Conservation (phyloP, 768 basidiomycete genomes). For the Collybia sordida region DNA sequence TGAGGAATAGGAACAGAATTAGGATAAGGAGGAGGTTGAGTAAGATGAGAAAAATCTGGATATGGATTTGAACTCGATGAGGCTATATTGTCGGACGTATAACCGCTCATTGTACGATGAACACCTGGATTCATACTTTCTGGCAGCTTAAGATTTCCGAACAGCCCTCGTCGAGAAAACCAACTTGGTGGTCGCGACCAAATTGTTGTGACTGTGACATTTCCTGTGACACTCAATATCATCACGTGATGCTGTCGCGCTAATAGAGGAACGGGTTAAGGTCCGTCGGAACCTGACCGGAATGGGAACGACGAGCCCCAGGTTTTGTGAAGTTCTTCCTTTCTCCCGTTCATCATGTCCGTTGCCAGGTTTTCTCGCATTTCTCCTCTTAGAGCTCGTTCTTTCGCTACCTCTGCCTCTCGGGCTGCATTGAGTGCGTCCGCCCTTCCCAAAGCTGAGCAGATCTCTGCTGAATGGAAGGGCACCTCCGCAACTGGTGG, state of each 20-base stretch:
- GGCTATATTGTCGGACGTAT: constrained; percentile 25
- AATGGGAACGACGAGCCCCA: background rate
- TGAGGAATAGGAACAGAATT: background rate
- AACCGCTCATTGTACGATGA: constrained; percentile 27
- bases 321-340: background rate
- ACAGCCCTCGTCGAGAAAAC: constrained; percentile 1
- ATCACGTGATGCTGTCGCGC: constrained; percentile 19
- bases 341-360: constrained; percentile 25
- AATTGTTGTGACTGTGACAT: background rate
- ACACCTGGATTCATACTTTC: constrained; percentile 20
- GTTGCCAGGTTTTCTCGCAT: constrained; percentile 30
- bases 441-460: constrained; percentile 64
- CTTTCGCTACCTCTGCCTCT: constrained; percentile 48
- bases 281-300: too few relatives aligned
- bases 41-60: constrained; percentile 23
- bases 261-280: background rate
- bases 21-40: constrained; percentile 8
- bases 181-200: too few relatives aligned
- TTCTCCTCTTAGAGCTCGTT: constrained; percentile 23
- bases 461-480: constrained; percentile 75
- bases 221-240: background rate
- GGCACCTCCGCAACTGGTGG: constrained; percentile 87
- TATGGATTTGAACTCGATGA: constrained; percentile 34
- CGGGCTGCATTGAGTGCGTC: constrained; percentile 48
- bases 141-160: constrained; percentile 3